phyloP scores from a whole-genome alignment of 2,329 filamentous ascomycete species.

The Ophiosphaerella narmari region DNA sequence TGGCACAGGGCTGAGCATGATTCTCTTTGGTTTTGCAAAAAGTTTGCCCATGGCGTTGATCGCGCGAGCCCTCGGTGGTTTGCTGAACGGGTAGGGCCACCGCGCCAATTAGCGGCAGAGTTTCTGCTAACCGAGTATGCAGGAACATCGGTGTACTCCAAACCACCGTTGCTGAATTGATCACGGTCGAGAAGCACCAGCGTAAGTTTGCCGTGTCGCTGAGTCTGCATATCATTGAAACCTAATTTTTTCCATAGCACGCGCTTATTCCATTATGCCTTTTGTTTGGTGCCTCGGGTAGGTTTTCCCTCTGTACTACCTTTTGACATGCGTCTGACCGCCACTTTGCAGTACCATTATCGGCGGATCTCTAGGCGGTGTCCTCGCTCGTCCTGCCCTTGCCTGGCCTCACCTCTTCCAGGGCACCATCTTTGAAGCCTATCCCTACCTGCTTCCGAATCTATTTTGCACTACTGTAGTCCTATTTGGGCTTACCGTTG shows the following conservation, averaged over 20 bases:
- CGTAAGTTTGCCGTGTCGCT: constrained; percentile 58
- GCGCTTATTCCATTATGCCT: constrained; percentile 96
- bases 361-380: constrained; percentile 88
- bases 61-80: constrained; percentile 84
- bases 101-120: constrained; percentile 26
- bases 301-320: constrained; percentile 26
- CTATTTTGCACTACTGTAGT: constrained; percentile 85
- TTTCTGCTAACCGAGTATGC: constrained; percentile 37
- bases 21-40: constrained; percentile 87
- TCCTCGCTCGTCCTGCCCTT: constrained; percentile 82
- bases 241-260: constrained; percentile 60
- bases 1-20: constrained; percentile 89
- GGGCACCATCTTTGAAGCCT: constrained; percentile 80
- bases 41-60: constrained; percentile 82
- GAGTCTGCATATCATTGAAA: constrained; percentile 6
- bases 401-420: constrained; percentile 78
- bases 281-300: constrained; percentile 96
- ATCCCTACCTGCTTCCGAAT: constrained; percentile 90
- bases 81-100: constrained; percentile 81
- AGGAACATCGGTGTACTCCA: constrained; percentile 94
- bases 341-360: constrained; percentile 73
- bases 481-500: constrained; percentile 73
- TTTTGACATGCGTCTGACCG: constrained; percentile 25
- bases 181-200: constrained; percentile 92
- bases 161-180: constrained; percentile 91